Evolutionary conservation across 495 filamentous ascomycete species (phyloP).

Genomic region (Trypethelium eluteriae): DNA sequence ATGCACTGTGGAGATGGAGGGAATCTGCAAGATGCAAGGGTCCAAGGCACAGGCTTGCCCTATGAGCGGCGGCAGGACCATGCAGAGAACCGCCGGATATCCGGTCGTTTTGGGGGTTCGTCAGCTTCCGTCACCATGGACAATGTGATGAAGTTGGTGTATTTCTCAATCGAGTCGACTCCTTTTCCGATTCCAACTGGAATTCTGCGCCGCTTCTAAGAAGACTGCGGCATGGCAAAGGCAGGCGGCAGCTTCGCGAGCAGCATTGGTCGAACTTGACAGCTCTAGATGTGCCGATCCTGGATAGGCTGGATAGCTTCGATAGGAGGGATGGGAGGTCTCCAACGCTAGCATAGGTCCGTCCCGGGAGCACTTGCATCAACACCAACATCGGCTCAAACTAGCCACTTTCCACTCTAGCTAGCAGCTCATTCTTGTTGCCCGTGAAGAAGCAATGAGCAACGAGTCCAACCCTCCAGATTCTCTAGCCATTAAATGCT

Average conservation of each 20-base stretch:
- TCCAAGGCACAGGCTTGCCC: not conserved
- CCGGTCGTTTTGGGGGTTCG: slow-evolving; percentile 1
- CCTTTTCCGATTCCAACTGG: not conserved
- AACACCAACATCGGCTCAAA: not conserved
- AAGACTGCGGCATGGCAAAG: not conserved
- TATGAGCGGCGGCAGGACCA: slow-evolving; percentile 2
- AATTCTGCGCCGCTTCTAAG: not conserved
- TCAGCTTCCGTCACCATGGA: not conserved
- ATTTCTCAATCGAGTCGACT: slow-evolving; percentile 2
- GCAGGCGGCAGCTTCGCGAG: slow-evolving; percentile 4
- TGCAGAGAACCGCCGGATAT: slow-evolving; percentile 11
- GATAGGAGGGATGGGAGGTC: not conserved
- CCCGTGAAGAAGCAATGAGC: not conserved
- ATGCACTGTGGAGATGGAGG: slow-evolving; percentile 4
- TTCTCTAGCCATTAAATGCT: not conserved
- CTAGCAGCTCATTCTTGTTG: not conserved
- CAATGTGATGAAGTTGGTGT: slow-evolving; percentile 10
- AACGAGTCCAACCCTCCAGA: not conserved
- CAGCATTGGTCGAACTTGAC: not conserved
- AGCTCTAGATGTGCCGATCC: slow-evolving; percentile 1
- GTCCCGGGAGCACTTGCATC: not conserved
- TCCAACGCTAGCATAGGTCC: slow-evolving; percentile 6
- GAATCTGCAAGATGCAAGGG: slow-evolving; percentile 5
- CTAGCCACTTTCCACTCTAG: not conserved
- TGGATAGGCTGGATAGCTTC: not conserved